These are phyloP conservation scores for Domatiomyces globalis DNA, from an alignment of 2,329 filamentous ascomycete species.

Conservation along the genomic window DNA sequence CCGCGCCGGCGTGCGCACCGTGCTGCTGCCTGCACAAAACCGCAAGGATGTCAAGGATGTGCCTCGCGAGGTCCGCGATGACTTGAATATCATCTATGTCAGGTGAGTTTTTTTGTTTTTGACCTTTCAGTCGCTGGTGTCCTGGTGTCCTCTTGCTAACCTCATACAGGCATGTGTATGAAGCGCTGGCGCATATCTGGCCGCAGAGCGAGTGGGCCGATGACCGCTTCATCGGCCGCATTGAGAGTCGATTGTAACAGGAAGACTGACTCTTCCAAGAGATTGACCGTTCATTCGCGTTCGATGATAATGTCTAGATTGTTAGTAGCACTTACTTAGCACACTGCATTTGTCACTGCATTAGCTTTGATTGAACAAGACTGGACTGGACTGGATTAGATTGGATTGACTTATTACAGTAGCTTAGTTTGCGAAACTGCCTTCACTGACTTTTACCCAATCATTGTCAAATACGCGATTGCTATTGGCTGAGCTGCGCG, in stretches of 20 bases:
- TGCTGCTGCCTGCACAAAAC: conserved; percentile 76
- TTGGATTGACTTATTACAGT: no score
- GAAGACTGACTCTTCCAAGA: no score
- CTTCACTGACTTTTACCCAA: no score
- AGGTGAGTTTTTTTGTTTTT: conserved; percentile 42
- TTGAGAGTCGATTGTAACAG: conserved; percentile 64
- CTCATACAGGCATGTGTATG: conserved; percentile 65
- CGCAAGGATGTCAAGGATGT: conserved; percentile 84
- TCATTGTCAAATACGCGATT: no score
- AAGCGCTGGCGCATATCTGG: conserved; percentile 83
- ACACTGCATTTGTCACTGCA: no score
- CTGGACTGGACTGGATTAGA: no score
- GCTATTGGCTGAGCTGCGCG: no score
- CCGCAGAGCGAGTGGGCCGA: conserved; percentile 75
- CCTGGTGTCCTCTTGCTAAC: conserved; percentile 8
- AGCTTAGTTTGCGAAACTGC: no score
- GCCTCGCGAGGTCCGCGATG: conserved; percentile 74
- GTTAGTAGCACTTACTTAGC: no score
- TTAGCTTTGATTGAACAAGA: no score
- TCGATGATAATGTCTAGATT: no score
- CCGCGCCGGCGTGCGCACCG: conserved; percentile 85
- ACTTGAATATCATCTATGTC: conserved; percentile 78
- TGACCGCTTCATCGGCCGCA: conserved; percentile 50
- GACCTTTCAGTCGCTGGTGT: not conserved
- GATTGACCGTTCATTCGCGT: no score